Conservation (phyloP, 805 yeast genomes). For the Jamesozyma piceae region DNA sequence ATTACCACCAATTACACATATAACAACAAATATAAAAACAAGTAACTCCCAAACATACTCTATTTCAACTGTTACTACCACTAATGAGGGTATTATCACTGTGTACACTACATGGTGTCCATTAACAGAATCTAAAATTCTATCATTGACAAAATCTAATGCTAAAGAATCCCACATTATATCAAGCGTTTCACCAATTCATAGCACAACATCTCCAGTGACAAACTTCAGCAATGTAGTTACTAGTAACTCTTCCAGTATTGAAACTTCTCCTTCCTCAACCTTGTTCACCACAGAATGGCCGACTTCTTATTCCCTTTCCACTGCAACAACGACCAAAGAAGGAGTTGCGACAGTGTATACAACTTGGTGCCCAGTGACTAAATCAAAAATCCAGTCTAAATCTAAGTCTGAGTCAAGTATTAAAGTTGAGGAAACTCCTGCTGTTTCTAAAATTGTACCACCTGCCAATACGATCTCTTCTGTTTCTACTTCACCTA, state of each 20-base stretch:
- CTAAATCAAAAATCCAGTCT: not conserved
- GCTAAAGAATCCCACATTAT: slow-evolving; percentile 2
- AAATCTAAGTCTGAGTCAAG: slow-evolving; percentile 25
- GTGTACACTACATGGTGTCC: slow-evolving; percentile 38
- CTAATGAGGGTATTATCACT: slow-evolving; percentile 6
- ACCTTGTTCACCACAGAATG: not conserved
- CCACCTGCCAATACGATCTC: too few species aligned
- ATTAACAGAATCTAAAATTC: not conserved
- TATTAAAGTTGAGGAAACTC: too few species aligned
- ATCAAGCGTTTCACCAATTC: slow-evolving; percentile 2
- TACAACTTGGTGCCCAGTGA: slow-evolving; percentile 35
- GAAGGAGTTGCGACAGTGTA: slow-evolving; percentile 19
- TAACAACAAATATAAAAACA: too few species aligned
- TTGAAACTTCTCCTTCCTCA: too few species aligned
- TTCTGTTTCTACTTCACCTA: too few species aligned
- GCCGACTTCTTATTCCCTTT: slow-evolving; percentile 2
- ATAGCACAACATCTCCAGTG: not conserved
- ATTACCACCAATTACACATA: too few species aligned
- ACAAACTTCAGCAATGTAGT: not conserved
- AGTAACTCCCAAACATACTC: too few species aligned
- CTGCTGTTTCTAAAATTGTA: too few species aligned
- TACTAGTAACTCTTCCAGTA: slow-evolving; percentile 1
- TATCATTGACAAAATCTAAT: too few species aligned
- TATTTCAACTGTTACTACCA: slow-evolving; percentile 3
- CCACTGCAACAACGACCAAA: slow-evolving; percentile 4